These are phyloP conservation scores for Septoria linicola DNA, from an alignment of 2,329 filamentous ascomycete species.

Conservation along the genomic window DNA sequence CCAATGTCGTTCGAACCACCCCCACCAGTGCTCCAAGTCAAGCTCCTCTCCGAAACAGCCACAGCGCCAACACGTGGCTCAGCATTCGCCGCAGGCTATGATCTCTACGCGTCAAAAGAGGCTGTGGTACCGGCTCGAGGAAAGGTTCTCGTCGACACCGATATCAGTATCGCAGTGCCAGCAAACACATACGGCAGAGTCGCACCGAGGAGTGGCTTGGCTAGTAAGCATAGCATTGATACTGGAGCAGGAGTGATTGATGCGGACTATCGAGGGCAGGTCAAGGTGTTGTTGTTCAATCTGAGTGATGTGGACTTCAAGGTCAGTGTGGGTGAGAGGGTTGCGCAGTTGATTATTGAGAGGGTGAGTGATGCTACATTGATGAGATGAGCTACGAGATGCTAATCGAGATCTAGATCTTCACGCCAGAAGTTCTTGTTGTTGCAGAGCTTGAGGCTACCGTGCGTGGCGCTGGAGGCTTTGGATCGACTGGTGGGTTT, in stretches of 20 bases:
- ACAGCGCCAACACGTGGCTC: slow-evolving; percentile 83
- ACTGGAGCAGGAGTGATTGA: slow-evolving; percentile 96
- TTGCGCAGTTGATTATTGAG: slow-evolving; percentile 93
- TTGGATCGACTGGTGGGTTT: slow-evolving; percentile 75
- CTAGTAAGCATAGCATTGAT: slow-evolving; percentile 85
- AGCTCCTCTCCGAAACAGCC: slow-evolving; percentile 81
- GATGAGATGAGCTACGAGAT: not conserved
- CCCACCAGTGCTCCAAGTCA: slow-evolving; percentile 71
- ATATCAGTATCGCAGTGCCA: slow-evolving; percentile 86
- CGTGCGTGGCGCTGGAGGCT: slow-evolving; percentile 84
- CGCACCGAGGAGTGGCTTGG: slow-evolving; percentile 33
- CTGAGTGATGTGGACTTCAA: slow-evolving; percentile 77
- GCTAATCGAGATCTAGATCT: slow-evolving; percentile 57
- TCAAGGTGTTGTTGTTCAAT: slow-evolving; percentile 96
- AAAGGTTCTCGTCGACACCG: slow-evolving; percentile 84
- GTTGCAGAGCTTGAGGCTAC: slow-evolving; percentile 87
- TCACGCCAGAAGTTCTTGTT: slow-evolving; percentile 87
- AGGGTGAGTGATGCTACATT: slow-evolving; percentile 51
- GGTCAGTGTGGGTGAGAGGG: slow-evolving; percentile 80
- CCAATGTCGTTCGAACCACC: slow-evolving; percentile 39
- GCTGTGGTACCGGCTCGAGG: slow-evolving; percentile 76
- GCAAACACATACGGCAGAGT: slow-evolving; percentile 78
- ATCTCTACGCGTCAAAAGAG: slow-evolving; percentile 74
- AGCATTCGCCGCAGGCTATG: slow-evolving; percentile 87
- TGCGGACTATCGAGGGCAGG: slow-evolving; percentile 89